Conservation (phyloP, 306 rosid species). For the Prunus persica region Prunus_persica_NCBIv2 NC_034009.1:40937001-40937500, state of each 20-base stretch:
- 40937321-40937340: slow-evolving; percentile 72
- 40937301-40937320: slow-evolving; percentile 56
- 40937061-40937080: not conserved
- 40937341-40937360: slow-evolving; percentile 56
- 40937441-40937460: slow-evolving; percentile 67
- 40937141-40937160: slow-evolving; percentile 27
- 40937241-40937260: slow-evolving; percentile 16
- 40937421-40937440: slow-evolving; percentile 58
- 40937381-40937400: slow-evolving; percentile 54
- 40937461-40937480: slow-evolving; percentile 42
- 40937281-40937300: slow-evolving; percentile 48
- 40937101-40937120: not conserved
- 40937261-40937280: slow-evolving; percentile 34
- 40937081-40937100: not conserved
- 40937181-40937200: slow-evolving; percentile 45
- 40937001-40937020: not conserved
- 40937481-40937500: slow-evolving; percentile 64
- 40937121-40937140: not conserved
- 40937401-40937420: slow-evolving; percentile 36
- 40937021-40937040: not conserved
- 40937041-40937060: not conserved
- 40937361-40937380: slow-evolving; percentile 75
- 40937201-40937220: slow-evolving; percentile 46
- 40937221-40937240: slow-evolving; percentile 58
- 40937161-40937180: slow-evolving; percentile 20